phyloP scores from a whole-genome alignment of 1,139 yeast genomes.

The Pichiaceae sp. region DNA sequence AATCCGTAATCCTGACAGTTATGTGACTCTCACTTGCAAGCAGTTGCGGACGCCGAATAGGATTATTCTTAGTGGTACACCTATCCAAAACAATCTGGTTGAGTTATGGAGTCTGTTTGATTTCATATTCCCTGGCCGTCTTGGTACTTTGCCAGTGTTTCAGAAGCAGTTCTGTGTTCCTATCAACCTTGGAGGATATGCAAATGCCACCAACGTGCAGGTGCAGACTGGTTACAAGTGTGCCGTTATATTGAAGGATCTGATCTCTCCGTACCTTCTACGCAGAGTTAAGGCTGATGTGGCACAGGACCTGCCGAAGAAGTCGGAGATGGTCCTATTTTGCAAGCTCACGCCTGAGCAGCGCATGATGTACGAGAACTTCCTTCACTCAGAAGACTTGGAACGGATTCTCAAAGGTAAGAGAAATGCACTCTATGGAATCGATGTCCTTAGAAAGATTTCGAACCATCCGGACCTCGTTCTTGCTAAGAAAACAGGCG shows the following conservation, averaged over 20 bases:
- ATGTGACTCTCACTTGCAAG: constrained; percentile 77
- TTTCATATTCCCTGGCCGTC: constrained; percentile 86
- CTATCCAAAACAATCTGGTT: constrained; percentile 84
- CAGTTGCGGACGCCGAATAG: constrained; percentile 75
- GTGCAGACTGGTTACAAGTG: constrained; percentile 96
- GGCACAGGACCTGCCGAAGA: constrained; percentile 92
- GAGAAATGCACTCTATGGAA: constrained; percentile 80
- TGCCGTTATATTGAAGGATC: constrained; percentile 81
- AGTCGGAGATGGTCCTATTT: constrained; percentile 88
- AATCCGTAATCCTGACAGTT: constrained; percentile 90
- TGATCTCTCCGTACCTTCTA: constrained; percentile 81
- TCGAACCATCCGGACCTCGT: constrained; percentile 95
- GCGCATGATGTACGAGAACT: constrained; percentile 62
- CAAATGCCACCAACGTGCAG: constrained; percentile 92
- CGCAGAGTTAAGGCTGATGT: constrained; percentile 89
- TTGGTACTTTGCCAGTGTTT: constrained; percentile 92
- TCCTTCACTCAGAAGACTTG: constrained; percentile 70
- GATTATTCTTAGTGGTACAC: constrained; percentile 88
- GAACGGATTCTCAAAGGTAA: constrained; percentile 66
- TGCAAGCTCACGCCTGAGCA: constrained; percentile 78
- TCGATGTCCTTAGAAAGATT: constrained; percentile 80
- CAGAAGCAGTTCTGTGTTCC: constrained; percentile 90
- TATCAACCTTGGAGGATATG: constrained; percentile 95
- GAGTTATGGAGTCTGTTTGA: constrained; percentile 95
- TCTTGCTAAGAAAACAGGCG: constrained; percentile 36